A percentile compares a stretch with the other conserved stretches of the same genome.
Evolutionary conservation across 179 eudicot genomes (phyloP).

Genomic region (Dionaea muscipula): DNA sequence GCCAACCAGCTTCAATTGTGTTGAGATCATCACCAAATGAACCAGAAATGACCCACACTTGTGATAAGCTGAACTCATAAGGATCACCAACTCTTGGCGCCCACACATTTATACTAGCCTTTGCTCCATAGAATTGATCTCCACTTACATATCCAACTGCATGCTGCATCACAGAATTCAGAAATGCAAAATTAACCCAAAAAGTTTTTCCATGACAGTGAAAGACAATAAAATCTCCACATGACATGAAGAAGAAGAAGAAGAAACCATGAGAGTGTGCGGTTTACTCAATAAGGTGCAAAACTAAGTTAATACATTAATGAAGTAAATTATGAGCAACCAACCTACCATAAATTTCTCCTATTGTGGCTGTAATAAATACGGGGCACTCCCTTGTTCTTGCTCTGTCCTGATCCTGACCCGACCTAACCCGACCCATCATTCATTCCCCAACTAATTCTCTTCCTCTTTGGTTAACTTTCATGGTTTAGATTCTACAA

Average conservation of each 20-base stretch:
- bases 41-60: slow-evolving; percentile 87
- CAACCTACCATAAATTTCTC: slow-evolving; percentile 19
- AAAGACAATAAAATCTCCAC: not conserved
- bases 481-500: no score
- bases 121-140: slow-evolving; percentile 75
- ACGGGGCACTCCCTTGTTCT: slow-evolving; percentile 11
- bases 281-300: slow-evolving; percentile 11
- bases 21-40: slow-evolving; percentile 85
- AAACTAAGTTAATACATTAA: not conserved
- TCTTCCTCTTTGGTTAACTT: no score
- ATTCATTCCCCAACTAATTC: not conserved
- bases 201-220: not conserved
- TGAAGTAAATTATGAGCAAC: slow-evolving; percentile 2
- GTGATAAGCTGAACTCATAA: slow-evolving; percentile 79
- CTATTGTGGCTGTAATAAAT: slow-evolving; percentile 14
- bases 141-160: slow-evolving; percentile 86
- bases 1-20: slow-evolving; percentile 97
- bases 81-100: slow-evolving; percentile 56
- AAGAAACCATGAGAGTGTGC: slow-evolving; percentile 8
- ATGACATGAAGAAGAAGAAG: not conserved
- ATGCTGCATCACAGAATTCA: slow-evolving; percentile 85
- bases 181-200: no score
- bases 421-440: no score
- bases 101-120: slow-evolving; percentile 85
- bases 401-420: no score